Conservation (phyloP, 495 filamentous ascomycete species). For the Penicillium pancosmium region DNA sequence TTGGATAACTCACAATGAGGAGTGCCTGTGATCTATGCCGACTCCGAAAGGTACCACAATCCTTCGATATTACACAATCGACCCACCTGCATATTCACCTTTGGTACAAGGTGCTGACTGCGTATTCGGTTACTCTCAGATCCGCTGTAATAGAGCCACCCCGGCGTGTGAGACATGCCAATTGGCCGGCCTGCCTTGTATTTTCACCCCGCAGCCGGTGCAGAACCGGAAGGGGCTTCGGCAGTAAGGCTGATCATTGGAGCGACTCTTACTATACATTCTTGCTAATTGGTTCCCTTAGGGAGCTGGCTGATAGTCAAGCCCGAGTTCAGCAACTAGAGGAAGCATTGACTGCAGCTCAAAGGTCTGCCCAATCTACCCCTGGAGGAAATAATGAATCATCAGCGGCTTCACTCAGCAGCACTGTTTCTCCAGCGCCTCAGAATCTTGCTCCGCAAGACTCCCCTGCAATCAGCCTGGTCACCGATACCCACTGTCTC, state of each 20-base stretch:
- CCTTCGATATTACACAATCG: background rate
- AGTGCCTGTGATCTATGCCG: slow-evolving; percentile 35
- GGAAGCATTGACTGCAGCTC: slow-evolving; percentile 11
- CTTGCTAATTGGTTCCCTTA: slow-evolving; percentile 13
- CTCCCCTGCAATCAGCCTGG: background rate
- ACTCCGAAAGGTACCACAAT: slow-evolving; percentile 22
- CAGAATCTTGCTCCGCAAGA: background rate
- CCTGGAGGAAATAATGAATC: background rate
- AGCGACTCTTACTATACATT: background rate
- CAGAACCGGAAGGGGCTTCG: slow-evolving; percentile 22
- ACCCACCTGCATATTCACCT: background rate
- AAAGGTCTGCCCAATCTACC: slow-evolving; percentile 1
- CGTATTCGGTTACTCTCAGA: slow-evolving; percentile 15
- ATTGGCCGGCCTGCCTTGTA: slow-evolving; percentile 26
- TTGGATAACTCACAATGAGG: slow-evolving; percentile 2
- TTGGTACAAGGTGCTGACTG: background rate
- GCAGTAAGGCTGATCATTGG: slow-evolving; percentile 21
- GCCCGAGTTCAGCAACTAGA: slow-evolving; percentile 29
- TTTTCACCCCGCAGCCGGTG: slow-evolving; percentile 17
- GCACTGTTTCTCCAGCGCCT: slow-evolving; percentile 7
- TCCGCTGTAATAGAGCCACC: slow-evolving; percentile 30
- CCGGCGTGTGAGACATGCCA: slow-evolving; percentile 35
- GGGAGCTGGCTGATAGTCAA: slow-evolving; percentile 28
- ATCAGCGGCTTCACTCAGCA: slow-evolving; percentile 8
- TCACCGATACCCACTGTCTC: slow-evolving; percentile 22